Conservation (phyloP, 2,329 filamentous ascomycete species). For the Penicillium capsulatum region DNA sequence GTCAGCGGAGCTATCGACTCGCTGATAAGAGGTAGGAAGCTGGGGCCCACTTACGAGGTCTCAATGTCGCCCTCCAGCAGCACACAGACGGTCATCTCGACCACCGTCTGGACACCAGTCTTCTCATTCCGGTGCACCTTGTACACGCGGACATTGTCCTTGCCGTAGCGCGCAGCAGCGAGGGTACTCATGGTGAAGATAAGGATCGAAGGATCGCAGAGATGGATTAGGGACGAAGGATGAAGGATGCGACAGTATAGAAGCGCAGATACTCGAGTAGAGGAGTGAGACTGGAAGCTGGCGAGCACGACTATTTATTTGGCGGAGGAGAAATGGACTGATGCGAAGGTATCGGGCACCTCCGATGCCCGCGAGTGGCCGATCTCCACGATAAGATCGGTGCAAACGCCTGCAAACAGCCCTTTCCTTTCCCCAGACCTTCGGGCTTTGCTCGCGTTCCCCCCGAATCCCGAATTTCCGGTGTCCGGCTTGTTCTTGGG, state of each 20-base stretch:
- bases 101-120: conserved; percentile 76
- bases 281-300: neutral
- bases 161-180: conserved; percentile 48
- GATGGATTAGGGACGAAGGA: too few relatives aligned
- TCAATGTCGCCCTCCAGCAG: conserved; percentile 92
- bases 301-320: conserved; percentile 13
- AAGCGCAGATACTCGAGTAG: neutral
- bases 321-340: conserved; percentile 13
- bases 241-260: neutral
- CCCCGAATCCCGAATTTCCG: neutral
- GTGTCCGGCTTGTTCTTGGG: neutral
- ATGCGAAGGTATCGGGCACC: conserved; percentile 31
- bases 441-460: neutral
- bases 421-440: conserved; percentile 7
- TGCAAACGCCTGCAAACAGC: too few relatives aligned
- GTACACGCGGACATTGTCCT: conserved; percentile 98
- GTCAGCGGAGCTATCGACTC: neutral
- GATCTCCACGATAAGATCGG: conserved; percentile 28
- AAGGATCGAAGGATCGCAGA: neutral
- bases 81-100: conserved; percentile 92
- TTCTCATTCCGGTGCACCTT: conserved; percentile 80
- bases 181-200: conserved; percentile 33
- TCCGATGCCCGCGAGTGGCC: conserved; percentile 37
- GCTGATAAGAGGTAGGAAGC: conserved; percentile 5
- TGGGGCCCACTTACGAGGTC: conserved; percentile 56